These are phyloP conservation scores for Emmonsiellopsis sp. DNA, from an alignment of 2,329 filamentous ascomycete species.

Conservation along the genomic window DNA sequence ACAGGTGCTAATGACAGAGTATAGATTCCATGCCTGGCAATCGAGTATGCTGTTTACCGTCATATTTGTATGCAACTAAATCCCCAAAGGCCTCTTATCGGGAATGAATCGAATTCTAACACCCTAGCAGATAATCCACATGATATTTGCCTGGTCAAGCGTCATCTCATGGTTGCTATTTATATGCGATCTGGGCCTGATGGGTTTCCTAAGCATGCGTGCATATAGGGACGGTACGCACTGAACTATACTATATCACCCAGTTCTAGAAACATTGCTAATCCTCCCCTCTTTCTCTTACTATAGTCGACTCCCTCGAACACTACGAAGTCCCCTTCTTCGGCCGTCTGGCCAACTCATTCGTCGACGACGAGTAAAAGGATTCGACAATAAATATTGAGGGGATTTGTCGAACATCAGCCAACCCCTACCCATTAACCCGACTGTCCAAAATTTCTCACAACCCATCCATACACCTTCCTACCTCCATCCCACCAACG, in stretches of 20 bases:
- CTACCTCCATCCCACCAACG: not conserved
- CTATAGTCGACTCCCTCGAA: constrained; percentile 50
- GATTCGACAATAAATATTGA: not conserved
- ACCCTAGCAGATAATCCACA: constrained; percentile 57
- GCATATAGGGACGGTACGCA: constrained; percentile 73
- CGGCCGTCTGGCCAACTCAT: constrained; percentile 73
- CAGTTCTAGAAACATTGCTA: not conserved
- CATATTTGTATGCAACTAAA: constrained; percentile 39
- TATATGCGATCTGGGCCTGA: constrained; percentile 62
- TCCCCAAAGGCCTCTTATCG: not conserved
- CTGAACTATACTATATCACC: not conserved
- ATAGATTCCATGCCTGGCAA: constrained; percentile 94
- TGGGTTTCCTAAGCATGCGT: constrained; percentile 64
- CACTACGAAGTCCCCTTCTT: constrained; percentile 82
- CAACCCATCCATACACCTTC: not conserved
- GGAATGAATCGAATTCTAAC: constrained; percentile 6
- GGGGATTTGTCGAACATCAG: not conserved
- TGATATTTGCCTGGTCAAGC: constrained; percentile 76
- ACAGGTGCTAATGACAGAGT: constrained; percentile 3
- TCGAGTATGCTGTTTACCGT: constrained; percentile 71
- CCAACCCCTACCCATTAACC: not conserved
- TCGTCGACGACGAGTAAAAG: constrained; percentile 72
- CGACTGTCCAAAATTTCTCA: not conserved
- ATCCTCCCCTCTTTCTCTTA: not conserved
- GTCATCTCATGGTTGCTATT: constrained; percentile 80